Percentiles rank a stretch among this genome's conserved stretches.
phyloP scores from a whole-genome alignment of 257 asterid genomes.

The Nicotiana obtusifolia region DNA sequence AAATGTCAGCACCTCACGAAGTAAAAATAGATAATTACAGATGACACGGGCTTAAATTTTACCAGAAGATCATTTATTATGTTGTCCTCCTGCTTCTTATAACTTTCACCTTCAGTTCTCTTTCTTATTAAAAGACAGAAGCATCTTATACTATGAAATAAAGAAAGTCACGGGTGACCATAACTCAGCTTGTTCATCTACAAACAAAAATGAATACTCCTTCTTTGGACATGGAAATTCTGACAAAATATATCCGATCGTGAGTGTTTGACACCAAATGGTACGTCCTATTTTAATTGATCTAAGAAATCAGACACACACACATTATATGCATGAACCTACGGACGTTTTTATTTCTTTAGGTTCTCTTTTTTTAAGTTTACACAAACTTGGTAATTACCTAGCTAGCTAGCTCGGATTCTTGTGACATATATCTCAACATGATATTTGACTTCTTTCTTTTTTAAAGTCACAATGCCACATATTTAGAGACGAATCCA shows the following conservation, averaged over 20 bases:
- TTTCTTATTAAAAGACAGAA: neutral
- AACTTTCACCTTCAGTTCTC: slow-evolving; percentile 6
- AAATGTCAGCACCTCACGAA: neutral
- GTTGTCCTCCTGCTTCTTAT: neutral
- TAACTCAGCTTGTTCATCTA: neutral
- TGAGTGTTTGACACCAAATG: neutral
- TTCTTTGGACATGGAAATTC: neutral
- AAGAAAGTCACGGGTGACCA: slow-evolving; percentile 27
- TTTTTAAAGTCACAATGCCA: neutral
- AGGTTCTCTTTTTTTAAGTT: neutral
- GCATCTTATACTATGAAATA: neutral
- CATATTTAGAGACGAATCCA: neutral
- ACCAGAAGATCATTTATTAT: neutral
- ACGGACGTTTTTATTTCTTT: neutral
- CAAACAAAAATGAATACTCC: neutral
- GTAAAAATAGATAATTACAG: neutral
- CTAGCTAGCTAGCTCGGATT: neutral
- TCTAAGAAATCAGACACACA: neutral
- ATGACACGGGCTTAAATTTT: neutral
- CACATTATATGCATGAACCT: slow-evolving; percentile 1
- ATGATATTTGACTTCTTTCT: neutral
- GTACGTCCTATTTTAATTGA: neutral
- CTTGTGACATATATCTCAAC: neutral
- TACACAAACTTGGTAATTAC: neutral
- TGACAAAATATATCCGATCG: neutral